These are phyloP conservation scores for Boletus rubroflammeus DNA, from an alignment of 768 basidiomycete genomes.

Conservation along the genomic window DNA sequence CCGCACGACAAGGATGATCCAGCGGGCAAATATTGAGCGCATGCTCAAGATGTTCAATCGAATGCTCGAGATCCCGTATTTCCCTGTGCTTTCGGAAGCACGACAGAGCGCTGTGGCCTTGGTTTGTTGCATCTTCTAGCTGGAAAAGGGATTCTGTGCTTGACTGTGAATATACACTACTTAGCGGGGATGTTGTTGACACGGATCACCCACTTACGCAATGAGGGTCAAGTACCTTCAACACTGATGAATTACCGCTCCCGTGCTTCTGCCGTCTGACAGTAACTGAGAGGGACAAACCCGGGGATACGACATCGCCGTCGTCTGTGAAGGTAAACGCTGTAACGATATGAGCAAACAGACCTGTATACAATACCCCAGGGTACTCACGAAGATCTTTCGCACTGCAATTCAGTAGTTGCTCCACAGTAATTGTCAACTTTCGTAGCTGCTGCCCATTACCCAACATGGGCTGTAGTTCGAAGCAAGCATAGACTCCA, in stretches of 20 bases:
- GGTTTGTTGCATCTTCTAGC: not conserved
- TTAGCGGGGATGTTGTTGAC: not conserved
- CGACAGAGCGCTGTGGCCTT: not conserved
- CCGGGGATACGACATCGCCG: not conserved
- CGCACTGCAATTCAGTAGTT: not conserved
- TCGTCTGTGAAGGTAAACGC: not conserved
- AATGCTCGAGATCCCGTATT: not conserved
- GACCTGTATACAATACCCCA: too few relatives aligned
- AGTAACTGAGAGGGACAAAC: not conserved
- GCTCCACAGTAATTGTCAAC: not conserved
- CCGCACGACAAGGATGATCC: not conserved
- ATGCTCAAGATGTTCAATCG: not conserved
- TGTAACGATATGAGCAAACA: not conserved
- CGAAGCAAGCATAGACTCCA: not conserved
- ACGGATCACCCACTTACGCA: not conserved
- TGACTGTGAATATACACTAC: not conserved
- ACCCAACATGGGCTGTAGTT: not conserved
- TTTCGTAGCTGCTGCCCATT: not conserved
- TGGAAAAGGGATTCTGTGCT: not conserved
- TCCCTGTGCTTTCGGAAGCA: not conserved
- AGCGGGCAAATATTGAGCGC: not conserved
- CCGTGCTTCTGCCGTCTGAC: not conserved
- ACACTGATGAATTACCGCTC: not conserved
- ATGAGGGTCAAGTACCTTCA: not conserved
- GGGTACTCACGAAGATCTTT: not conserved